Evolutionary conservation across 2,329 filamentous ascomycete genomes (phyloP), one percentile per base, ranked within the genome.

Genomic region (Pyrenophora seminiperda): DNA sequence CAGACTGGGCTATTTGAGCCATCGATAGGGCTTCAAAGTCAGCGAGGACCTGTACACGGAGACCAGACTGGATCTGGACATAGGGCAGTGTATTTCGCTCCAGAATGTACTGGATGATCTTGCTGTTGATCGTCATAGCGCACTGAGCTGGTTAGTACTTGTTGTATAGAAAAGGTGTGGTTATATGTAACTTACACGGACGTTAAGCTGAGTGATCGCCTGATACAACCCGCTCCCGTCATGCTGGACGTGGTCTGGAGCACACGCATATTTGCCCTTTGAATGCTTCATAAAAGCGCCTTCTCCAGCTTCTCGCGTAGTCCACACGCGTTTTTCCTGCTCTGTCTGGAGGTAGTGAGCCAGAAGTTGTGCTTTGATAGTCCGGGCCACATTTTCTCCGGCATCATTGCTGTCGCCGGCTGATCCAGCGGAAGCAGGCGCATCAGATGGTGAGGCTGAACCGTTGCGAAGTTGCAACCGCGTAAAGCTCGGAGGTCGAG

Each of bases 1-100:
- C 89, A 58, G 88, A 91, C 67, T 93, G 89, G 68, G 90, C 84
- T 70, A 90, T 92, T 51, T 89, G 81, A 4, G 83, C 86, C 18
- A 76, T 71, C 0, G 82, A 81, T 4, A 89, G 74, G 40, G 81
- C 78, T 2, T 75, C 73, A 48, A 87, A 79, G 40, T 79, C 79
- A 2, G 80, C 80, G 17, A 88, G 73, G 4, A 88, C 81, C 62
- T 89, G 86, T 5, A 88, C 71, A 19, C 81, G 81, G 14, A 86
- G 76, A 3, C 82, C 83, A 44, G 80, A 76, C 13, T 77, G 70
- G 13, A 88, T 73, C 7, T 85, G 83, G 7, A 88, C 81, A 56
- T 81, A 85, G 13, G 81, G 74, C 17, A 75, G 58, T 17, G 78
- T 74, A 37, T 75, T 78, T 40, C 77, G 72, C 48, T 79, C 73